phyloP scores from a whole-genome alignment of 495 filamentous ascomycete species.

The Rhypophila decipiens region DNA sequence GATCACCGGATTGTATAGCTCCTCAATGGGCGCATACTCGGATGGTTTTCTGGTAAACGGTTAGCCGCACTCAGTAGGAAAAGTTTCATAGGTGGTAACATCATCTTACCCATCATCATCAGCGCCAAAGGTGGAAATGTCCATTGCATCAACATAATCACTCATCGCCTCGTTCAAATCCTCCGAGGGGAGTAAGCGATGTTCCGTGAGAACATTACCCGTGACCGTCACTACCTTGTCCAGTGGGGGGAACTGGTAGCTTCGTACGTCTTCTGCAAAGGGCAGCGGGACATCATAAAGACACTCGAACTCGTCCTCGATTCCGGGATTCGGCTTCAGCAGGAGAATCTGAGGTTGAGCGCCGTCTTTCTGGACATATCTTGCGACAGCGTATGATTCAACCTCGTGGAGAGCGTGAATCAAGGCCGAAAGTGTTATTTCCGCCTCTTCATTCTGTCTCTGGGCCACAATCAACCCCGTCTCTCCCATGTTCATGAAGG shows the following conservation, averaged over 20 bases:
- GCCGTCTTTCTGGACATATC: slow-evolving; percentile 75
- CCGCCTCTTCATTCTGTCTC: slow-evolving; percentile 65
- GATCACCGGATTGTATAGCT: slow-evolving; percentile 84
- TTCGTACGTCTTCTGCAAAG: slow-evolving; percentile 84
- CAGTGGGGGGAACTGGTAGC: slow-evolving; percentile 84
- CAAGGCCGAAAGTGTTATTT: slow-evolving; percentile 79
- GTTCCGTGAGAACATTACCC: slow-evolving; percentile 76
- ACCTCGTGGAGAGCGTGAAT: slow-evolving; percentile 82
- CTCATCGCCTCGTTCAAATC: slow-evolving; percentile 74
- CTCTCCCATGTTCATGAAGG: slow-evolving; percentile 77
- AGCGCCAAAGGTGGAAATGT: slow-evolving; percentile 55
- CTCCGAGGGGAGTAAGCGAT: slow-evolving; percentile 78
- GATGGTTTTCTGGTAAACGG: slow-evolving; percentile 46
- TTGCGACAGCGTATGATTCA: slow-evolving; percentile 80
- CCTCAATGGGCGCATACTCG: slow-evolving; percentile 74
- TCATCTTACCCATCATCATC: slow-evolving; percentile 61
- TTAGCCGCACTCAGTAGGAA: slow-evolving; percentile 22
- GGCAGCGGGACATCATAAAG: slow-evolving; percentile 90
- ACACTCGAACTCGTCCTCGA: slow-evolving; percentile 80
- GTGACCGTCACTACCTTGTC: slow-evolving; percentile 82
- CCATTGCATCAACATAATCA: slow-evolving; percentile 90
- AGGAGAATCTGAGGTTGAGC: slow-evolving; percentile 73
- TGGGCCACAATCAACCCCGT: slow-evolving; percentile 67
- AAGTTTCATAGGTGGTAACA: too few relatives aligned
- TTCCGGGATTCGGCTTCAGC: slow-evolving; percentile 69